A percentile compares a stretch with the other conserved stretches of the same genome.
Conservation (phyloP, 2,329 filamentous ascomycete species). For the Didymella keratinophila region DNA sequence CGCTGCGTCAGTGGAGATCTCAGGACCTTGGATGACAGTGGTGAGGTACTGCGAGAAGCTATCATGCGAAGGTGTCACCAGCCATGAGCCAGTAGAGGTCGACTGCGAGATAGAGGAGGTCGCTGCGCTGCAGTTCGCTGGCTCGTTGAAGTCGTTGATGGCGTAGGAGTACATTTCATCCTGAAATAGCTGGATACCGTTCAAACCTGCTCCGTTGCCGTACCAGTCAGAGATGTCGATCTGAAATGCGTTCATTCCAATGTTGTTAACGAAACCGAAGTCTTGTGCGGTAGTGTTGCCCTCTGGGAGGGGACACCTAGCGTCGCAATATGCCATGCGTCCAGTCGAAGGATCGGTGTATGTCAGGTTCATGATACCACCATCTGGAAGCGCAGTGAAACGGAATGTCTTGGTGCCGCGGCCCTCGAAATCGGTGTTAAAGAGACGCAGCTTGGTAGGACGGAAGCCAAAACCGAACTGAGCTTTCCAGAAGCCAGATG, state of each 20-base stretch:
- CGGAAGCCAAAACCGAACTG: slow-evolving; percentile 83
- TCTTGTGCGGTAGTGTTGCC: slow-evolving; percentile 79
- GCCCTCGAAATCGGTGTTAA: slow-evolving; percentile 84
- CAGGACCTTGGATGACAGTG: slow-evolving; percentile 65
- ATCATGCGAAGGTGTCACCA: slow-evolving; percentile 68
- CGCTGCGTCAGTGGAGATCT: slow-evolving; percentile 65
- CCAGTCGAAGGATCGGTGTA: slow-evolving; percentile 78
- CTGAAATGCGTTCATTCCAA: slow-evolving; percentile 88
- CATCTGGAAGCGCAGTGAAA: slow-evolving; percentile 82
- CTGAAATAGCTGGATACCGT: slow-evolving; percentile 86
- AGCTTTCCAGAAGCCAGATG: slow-evolving; percentile 83
- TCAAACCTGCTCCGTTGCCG: slow-evolving; percentile 81
- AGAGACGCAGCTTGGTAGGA: slow-evolving; percentile 85
- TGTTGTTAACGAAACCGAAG: slow-evolving; percentile 89
- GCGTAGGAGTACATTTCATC: slow-evolving; percentile 87
- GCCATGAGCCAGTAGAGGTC: slow-evolving; percentile 78
- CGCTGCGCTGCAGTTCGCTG: slow-evolving; percentile 72
- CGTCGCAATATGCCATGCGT: slow-evolving; percentile 75
- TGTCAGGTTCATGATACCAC: slow-evolving; percentile 95
- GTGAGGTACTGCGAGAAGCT: slow-evolving; percentile 82
- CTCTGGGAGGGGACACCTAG: slow-evolving; percentile 79
- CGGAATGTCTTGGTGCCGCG: slow-evolving; percentile 89
- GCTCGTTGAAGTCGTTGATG: slow-evolving; percentile 87
- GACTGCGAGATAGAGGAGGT: slow-evolving; percentile 65
- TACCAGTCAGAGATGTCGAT: slow-evolving; percentile 90